These are phyloP conservation scores for Penicillium polonicum DNA, from an alignment of 2,329 filamentous ascomycete species.

Conservation along the genomic window DNA sequence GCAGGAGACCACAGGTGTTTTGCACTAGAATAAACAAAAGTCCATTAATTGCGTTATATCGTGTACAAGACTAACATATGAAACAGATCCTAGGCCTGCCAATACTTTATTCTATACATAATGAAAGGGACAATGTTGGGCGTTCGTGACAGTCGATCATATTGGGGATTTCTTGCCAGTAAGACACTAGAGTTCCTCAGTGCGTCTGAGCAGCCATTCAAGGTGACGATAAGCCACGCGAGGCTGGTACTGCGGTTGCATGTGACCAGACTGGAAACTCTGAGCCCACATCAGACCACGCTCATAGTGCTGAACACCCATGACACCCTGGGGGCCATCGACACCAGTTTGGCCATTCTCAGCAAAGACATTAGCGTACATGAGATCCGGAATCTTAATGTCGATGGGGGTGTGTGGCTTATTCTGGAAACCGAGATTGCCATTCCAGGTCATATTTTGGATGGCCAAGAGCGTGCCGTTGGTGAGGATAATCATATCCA, in stretches of 20 bases:
- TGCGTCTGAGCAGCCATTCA: constrained; percentile 34
- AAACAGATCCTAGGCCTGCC: background rate
- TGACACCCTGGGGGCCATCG: constrained; percentile 60
- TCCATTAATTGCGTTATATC: background rate
- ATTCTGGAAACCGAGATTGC: constrained; percentile 67
- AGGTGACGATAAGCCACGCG: constrained; percentile 68
- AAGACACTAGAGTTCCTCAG: constrained; percentile 24
- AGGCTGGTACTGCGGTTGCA: constrained; percentile 64
- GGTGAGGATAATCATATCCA: constrained; percentile 69
- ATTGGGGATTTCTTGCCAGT: no score
- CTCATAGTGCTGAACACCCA: constrained; percentile 72
- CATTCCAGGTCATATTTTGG: constrained; percentile 82
- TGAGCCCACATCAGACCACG: constrained; percentile 70
- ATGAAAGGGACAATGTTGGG: background rate
- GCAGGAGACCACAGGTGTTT: background rate
- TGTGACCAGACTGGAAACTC: constrained; percentile 38
- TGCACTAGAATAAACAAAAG: background rate
- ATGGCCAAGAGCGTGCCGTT: constrained; percentile 72
- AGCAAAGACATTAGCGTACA: constrained; percentile 51
- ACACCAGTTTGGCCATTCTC: constrained; percentile 65
- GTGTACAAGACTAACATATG: background rate
- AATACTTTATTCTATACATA: background rate
- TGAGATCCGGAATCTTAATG: constrained; percentile 51
- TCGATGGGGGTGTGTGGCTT: constrained; percentile 56
- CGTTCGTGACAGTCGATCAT: background rate